These are phyloP conservation scores for Miscanthus lutarioriparius DNA, from an alignment of 176 grass and related monocot species.

Conservation along the genomic window DNA sequence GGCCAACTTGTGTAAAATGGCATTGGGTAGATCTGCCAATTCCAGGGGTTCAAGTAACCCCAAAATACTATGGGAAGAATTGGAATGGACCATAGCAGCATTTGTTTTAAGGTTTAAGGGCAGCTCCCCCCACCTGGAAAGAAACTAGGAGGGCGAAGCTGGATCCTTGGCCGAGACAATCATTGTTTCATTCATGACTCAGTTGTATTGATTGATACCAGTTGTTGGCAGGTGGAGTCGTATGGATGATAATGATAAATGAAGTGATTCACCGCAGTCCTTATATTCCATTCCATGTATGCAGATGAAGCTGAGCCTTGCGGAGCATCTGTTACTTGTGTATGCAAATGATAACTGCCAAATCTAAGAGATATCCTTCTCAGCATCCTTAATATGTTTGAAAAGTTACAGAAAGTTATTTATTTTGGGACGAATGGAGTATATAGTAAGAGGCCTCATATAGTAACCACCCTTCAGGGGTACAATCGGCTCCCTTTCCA, in stretches of 20 bases:
- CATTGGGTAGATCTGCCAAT: neutral
- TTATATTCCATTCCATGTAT: neutral
- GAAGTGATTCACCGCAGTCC: neutral
- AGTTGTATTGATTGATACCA: neutral
- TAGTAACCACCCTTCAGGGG: too few species aligned
- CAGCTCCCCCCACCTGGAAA: neutral
- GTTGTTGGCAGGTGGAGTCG: neutral
- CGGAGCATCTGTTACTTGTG: too few species aligned
- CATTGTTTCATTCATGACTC: slow-evolving; percentile 18
- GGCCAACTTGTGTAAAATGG: neutral
- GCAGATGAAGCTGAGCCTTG: too few species aligned
- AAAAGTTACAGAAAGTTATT: too few species aligned
- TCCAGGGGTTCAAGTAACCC: neutral
- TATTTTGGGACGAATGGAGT: too few species aligned
- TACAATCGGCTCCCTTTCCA: too few species aligned
- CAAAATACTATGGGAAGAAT: neutral
- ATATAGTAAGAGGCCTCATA: too few species aligned
- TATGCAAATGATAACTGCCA: too few species aligned
- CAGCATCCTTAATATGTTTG: too few species aligned
- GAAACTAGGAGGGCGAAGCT: neutral
- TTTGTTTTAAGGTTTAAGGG: neutral
- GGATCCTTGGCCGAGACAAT: neutral
- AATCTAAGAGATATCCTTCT: too few species aligned
- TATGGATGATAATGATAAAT: neutral
- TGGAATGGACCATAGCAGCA: neutral